A percentile compares a stretch with the other conserved stretches of the same genome.
Conservation (phyloP, 2,329 filamentous ascomycete species). For the Triangularia verruculosa region DNA sequence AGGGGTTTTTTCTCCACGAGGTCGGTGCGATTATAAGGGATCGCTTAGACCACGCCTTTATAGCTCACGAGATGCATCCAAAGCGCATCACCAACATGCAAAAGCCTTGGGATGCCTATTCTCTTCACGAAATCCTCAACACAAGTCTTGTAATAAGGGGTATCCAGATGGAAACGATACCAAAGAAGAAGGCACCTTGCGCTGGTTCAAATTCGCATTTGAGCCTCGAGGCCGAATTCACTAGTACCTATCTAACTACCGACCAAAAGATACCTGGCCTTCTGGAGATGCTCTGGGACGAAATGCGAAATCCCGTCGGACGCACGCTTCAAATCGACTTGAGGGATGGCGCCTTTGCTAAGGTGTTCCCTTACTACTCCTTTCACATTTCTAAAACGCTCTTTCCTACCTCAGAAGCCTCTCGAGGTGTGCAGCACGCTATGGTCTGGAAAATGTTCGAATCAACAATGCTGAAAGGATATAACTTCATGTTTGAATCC, state of each 20-base stretch:
- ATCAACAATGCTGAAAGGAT: background rate
- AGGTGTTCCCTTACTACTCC: background rate
- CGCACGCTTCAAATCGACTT: conserved; percentile 1
- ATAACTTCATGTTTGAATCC: background rate
- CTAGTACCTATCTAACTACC: background rate
- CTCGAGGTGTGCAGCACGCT: background rate
- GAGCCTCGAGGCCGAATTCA: background rate
- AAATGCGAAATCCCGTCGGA: background rate
- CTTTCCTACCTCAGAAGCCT: background rate
- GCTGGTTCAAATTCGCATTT: background rate
- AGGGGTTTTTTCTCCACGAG: background rate
- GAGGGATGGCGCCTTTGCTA: conserved; percentile 1
- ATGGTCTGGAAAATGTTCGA: background rate
- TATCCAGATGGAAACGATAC: background rate
- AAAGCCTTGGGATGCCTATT: background rate
- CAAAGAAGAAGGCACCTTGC: background rate
- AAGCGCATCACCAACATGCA: background rate
- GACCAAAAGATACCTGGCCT: background rate
- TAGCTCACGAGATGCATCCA: background rate
- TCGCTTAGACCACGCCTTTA: background rate
- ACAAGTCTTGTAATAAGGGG: background rate
- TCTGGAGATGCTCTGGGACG: background rate
- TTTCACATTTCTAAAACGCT: background rate
- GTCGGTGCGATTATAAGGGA: background rate
- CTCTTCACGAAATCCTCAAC: background rate